A percentile compares a stretch with the other conserved stretches of the same genome.
Conservation (phyloP, 2,329 filamentous ascomycete species). For the Aspergillus sp. region DNA sequence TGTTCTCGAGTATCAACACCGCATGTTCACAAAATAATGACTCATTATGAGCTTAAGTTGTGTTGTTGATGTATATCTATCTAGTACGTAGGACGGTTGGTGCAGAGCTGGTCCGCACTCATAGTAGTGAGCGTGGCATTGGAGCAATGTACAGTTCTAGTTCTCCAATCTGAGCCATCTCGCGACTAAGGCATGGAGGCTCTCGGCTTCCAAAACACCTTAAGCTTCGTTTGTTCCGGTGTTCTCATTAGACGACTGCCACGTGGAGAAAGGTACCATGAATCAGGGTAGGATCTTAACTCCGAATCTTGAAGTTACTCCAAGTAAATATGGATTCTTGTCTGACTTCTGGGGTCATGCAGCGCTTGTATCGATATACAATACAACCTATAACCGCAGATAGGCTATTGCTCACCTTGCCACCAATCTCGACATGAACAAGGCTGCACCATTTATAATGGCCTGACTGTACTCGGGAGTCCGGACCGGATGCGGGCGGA, state of each 20-base stretch:
- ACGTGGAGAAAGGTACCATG: background rate
- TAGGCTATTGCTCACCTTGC: background rate
- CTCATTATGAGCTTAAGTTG: background rate
- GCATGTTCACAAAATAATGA: background rate
- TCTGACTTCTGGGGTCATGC: background rate
- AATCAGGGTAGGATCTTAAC: background rate
- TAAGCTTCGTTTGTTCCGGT: background rate
- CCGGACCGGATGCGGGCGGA: conserved; percentile 6
- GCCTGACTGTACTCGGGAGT: background rate
- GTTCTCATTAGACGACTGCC: background rate
- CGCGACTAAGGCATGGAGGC: background rate
- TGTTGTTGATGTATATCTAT: background rate
- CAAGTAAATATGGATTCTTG: background rate
- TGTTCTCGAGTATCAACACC: background rate
- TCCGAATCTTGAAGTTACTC: background rate
- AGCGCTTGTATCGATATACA: background rate
- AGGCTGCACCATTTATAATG: background rate
- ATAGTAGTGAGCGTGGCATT: background rate
- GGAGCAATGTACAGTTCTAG: background rate
- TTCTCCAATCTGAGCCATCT: no score
- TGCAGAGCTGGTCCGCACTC: background rate
- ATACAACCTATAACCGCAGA: background rate
- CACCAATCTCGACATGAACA: background rate
- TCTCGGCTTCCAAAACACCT: background rate
- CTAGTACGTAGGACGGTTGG: background rate